Evolutionary conservation across 208 protist species (phyloP), one percentile per base, ranked within the genome.

Genomic region (Plasmodiophora brassicae): DNA sequence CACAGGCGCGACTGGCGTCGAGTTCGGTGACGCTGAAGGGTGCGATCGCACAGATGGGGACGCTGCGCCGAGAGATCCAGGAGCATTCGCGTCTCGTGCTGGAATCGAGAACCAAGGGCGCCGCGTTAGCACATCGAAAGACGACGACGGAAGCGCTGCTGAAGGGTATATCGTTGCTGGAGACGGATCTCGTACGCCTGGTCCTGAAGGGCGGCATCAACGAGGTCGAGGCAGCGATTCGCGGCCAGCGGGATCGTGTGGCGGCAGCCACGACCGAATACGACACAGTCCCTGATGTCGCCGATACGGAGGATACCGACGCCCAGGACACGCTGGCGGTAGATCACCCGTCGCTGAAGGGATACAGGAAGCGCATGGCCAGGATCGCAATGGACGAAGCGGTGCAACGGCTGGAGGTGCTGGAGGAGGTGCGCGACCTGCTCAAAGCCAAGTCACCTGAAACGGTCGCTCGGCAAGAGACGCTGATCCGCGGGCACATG

Each of bases 381-480:
- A n/a, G 41, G 65, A 78, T 78, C n/a, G 5, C 65, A 36, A 8
- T 78, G 5, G 65, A 78, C 65, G 65, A 78, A 78, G 65, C 65
- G 32, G 65, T 44, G n/a, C 5, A 38, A 36, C 32, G 41, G n/a
- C 5, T 78, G 65, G 65, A 44, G 14, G 20, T 8, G 65, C n/a
- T 78, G n/a, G 32, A 78, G 65, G 65, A 78, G 20, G 32, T 78
- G 65, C 65, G 41, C 65, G 14, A 78, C 20, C 14, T 78, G 14
- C 5, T 14, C 32, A 78, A 78, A 32, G 5, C 5, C 32, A 57
- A 25, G 50, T 78, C 32, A 38, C 65, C 32, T 78, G 10, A 78
- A 78, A 32, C 5, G 41, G 41, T n/a, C 32, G n/a, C 65, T 32
- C n/a, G n/a, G 50, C 20, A 28, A 57, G 50, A 57, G 25, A 25